Base-by-base conservation (phyloP, 192 early-diverging fungal genomes). In the Phlyctochytrium planicorne region DNA sequence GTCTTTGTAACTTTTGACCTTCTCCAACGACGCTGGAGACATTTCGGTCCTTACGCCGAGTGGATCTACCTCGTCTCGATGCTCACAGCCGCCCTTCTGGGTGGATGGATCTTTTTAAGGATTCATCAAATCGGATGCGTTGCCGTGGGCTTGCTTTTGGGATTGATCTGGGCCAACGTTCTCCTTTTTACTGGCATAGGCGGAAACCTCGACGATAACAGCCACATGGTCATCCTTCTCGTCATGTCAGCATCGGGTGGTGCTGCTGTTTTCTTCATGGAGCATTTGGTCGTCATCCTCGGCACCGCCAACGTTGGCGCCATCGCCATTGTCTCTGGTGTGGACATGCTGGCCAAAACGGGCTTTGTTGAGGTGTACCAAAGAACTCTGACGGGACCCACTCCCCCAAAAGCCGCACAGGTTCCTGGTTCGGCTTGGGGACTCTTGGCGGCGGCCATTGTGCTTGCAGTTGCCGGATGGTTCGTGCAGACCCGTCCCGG, bases 11-110 rank as follows among this genome's bases (percentile, higher is more conserved):
- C 63, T 14, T 37, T 64, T 4, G 69, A 71, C 31, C 34, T 71
- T 34, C 57, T 69, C 33, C 69, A 71, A 37, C 55, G 34, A 35
- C 24, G 37, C 16, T 71, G 69, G 69, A 60, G 63, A 34, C 30
- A 62, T 37, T 71, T 71, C 34, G 69, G 69, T 20, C 61, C 25
- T 2, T 71, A 71, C 34, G 62, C 69, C 1, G 69, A 71, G 27
- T 71, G 69, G 69, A 71, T 71, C 24, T 71, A 71, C 32, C 40
- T 71, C 2, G 27, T 64, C 56, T 16, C 57, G 17, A 37, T 71
- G 14, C 14, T 16, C 2, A 60, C 69, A 25, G 29, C 64, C 14
- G 31, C 62, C 3, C 10, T 71, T 0, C 2, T 24, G 3, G 56
- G 69, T 71, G 69, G 69, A 56, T 65, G 62, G 17, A 16, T 57